Evolutionary conservation across 306 rosid genomes (phyloP).

Genomic region (Cucurbita maxima): DNA sequence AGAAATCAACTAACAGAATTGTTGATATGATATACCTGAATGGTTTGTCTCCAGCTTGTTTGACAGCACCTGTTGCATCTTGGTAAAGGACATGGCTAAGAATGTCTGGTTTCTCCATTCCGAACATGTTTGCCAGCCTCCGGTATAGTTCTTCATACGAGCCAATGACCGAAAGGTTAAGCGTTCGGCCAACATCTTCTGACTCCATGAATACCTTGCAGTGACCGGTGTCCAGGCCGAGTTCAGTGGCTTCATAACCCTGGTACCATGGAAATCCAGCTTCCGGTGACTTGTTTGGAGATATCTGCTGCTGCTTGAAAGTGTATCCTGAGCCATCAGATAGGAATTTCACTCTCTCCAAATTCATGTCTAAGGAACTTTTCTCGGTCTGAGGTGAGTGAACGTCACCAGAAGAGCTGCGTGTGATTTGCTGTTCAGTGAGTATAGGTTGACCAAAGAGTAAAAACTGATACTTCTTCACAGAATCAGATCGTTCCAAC

Average conservation of each 20-base stretch:
- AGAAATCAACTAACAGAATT: not conserved
- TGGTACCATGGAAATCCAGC: constrained; percentile 41
- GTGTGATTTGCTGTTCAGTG: constrained; percentile 77
- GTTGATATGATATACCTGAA: constrained; percentile 38
- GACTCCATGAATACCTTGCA: constrained; percentile 93
- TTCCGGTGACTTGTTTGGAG: constrained; percentile 37
- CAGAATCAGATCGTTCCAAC: constrained; percentile 51
- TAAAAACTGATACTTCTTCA: constrained; percentile 59
- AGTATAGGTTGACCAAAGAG: constrained; percentile 97
- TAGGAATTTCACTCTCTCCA: constrained; percentile 28
- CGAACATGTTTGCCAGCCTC: constrained; percentile 74
- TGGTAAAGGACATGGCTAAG: constrained; percentile 65
- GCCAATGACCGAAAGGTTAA: constrained; percentile 48
- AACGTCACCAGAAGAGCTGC: constrained; percentile 24
- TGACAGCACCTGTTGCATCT: constrained; percentile 55
- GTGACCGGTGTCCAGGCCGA: constrained; percentile 56
- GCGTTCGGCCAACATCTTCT: constrained; percentile 82
- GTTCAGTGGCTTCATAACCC: constrained; percentile 15
- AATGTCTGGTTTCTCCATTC: constrained; percentile 54
- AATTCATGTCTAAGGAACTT: constrained; percentile 13
- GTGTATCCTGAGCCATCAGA: constrained; percentile 29
- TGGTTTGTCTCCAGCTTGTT: constrained; percentile 76
- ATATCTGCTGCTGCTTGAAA: constrained; percentile 20
- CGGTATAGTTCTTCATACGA: constrained; percentile 73
- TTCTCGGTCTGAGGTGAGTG: constrained; percentile 5